Evolutionary conservation across 495 filamentous ascomycete species (phyloP).

Genomic region (Xylaria cubensis): DNA sequence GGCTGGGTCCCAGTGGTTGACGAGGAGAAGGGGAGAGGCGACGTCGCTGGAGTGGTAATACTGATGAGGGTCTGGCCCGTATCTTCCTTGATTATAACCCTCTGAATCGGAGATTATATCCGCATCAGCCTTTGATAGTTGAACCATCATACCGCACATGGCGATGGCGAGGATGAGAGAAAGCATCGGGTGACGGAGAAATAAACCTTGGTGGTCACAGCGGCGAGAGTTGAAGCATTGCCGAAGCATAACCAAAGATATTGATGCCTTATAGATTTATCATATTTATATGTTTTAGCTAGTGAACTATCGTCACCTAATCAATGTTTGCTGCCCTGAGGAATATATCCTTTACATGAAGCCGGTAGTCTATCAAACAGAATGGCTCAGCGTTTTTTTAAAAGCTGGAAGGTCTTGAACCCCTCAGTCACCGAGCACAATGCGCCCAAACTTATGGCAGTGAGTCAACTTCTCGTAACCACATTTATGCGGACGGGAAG

Average conservation of each 20-base stretch:
- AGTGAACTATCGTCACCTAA: neutral
- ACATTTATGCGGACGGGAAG: neutral
- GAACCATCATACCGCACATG: neutral
- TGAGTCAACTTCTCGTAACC: neutral
- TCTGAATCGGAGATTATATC: conserved; percentile 14
- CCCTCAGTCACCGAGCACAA: neutral
- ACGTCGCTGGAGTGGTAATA: conserved; percentile 26
- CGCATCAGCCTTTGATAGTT: conserved; percentile 4
- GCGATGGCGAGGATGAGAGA: neutral
- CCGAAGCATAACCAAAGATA: neutral
- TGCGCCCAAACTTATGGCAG: neutral
- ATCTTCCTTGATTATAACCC: conserved; percentile 22
- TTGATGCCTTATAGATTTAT: neutral
- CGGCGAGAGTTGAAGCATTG: neutral
- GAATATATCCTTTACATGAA: neutral
- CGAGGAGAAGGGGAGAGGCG: conserved; percentile 25
- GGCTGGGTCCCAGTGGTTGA: conserved; percentile 27
- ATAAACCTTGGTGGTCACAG: neutral
- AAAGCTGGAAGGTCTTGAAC: neutral
- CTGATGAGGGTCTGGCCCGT: conserved; percentile 28
- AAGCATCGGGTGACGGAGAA: conserved; percentile 3
- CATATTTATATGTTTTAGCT: neutral
- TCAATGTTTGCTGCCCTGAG: neutral
- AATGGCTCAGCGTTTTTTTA: neutral
- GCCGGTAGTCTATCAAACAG: neutral